A percentile compares a stretch with the other conserved stretches of the same genome.
Conservation (phyloP, 177 flowering plant genomes). For the Vitis hybrid region DNA sequence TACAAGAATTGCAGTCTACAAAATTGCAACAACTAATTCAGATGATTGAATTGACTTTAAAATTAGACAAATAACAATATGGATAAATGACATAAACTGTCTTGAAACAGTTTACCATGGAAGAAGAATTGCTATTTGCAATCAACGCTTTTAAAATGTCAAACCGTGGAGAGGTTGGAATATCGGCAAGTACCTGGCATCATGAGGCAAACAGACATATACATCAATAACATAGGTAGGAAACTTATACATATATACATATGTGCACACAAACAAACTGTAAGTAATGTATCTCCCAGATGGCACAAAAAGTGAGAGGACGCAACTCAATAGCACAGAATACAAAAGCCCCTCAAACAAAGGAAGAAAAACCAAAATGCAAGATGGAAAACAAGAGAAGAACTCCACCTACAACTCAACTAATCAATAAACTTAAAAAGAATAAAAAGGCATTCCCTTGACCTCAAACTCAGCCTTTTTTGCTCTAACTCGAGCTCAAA, state of each 20-base stretch:
- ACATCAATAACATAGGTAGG: slow-evolving; percentile 4
- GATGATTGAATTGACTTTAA: not conserved
- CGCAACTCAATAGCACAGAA: too few relatives aligned
- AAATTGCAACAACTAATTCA: slow-evolving; percentile 12
- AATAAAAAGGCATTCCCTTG: too few relatives aligned
- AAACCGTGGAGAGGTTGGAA: slow-evolving; percentile 58
- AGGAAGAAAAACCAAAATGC: too few relatives aligned
- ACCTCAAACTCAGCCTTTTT: too few relatives aligned
- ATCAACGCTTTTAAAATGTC: slow-evolving; percentile 70
- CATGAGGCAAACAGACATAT: slow-evolving; percentile 1
- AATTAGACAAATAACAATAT: not conserved
- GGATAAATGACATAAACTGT: slow-evolving; percentile 4
- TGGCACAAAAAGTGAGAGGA: too few relatives aligned
- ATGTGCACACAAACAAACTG: too few relatives aligned
- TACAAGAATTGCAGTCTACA: slow-evolving; percentile 74
- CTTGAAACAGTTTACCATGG: slow-evolving; percentile 62
- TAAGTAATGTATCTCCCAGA: too few relatives aligned
- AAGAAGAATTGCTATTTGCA: slow-evolving; percentile 47
- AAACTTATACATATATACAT: not conserved
- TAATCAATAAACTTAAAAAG: too few relatives aligned
- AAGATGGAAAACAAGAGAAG: too few relatives aligned
- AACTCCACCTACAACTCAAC: too few relatives aligned
- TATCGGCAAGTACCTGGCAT: slow-evolving; percentile 73
- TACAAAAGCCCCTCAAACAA: too few relatives aligned
- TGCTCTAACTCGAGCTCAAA: too few relatives aligned